Base-by-base conservation (phyloP, 2,329 filamentous ascomycete species). In the Fusarium coicis region DNA sequence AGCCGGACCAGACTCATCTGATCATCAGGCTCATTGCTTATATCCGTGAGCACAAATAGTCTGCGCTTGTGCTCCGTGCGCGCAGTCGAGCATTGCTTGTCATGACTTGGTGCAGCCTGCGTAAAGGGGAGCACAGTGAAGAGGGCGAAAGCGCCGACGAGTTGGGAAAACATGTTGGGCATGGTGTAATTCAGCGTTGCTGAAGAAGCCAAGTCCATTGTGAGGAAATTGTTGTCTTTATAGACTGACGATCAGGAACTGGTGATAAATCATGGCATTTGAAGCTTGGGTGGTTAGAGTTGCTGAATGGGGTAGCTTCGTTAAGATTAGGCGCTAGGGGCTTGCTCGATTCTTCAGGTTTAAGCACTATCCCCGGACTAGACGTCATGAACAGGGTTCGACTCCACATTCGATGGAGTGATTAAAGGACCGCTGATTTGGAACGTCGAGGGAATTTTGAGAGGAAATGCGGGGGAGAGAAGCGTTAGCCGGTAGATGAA, bases 11-110 rank as follows among this genome's bases (percentile, higher is more conserved):
- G 70, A 4, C 82, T 85, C 69, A 84, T 81, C 7, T 81, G 79
- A 70, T 86, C 84, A 59, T 86, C 84, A 0, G 84, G 84, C 67
- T 86, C 84, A 68, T 85, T 85, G 43, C 81, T 82, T 28, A 85
- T 85, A 37, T 86, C 84, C 7, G 82, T 82, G 19, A 84, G 58
- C 46, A 85, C 80, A 46, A 85, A 85, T 0, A 84, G 76, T 3
- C 79, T 77, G 0, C 77, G 78, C 60, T 80, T 80, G 10, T 69
- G 58, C 42, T 64, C 44, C 4, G 50, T 58, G 2, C 65, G 44
- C 4, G 65, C 10, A n/a, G 44, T 19, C 5, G 9, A 23, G 5
- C 66, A 69, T 49, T 65, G 58, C 6, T 49, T 43, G 19, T 53
- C 44, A 5, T 34, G 8, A 3, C 15, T 30, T 4, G 65, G 66